Evolutionary conservation across 2,329 filamentous ascomycete genomes (phyloP).

Genomic region (Fusarium subglutinans): DNA sequence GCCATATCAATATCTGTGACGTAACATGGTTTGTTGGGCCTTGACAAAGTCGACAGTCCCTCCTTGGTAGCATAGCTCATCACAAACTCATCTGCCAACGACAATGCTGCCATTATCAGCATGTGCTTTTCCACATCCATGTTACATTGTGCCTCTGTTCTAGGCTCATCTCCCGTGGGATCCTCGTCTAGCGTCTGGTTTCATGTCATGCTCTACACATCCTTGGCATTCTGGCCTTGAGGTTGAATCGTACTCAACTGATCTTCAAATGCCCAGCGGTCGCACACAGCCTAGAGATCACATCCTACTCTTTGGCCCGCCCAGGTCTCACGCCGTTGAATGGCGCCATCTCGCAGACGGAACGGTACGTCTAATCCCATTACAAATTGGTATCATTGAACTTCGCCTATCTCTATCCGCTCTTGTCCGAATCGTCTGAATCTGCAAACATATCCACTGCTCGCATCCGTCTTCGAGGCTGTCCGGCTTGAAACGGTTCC

Average conservation of each 20-base stretch:
- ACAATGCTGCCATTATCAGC: constrained; percentile 1
- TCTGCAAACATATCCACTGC: constrained; percentile 91
- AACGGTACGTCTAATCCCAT: constrained; percentile 9
- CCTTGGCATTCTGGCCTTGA: constrained; percentile 1
- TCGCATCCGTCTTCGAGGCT: constrained; percentile 70
- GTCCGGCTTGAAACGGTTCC: constrained; percentile 31
- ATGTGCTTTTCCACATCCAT: constrained; percentile 6
- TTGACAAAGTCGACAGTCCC: not conserved
- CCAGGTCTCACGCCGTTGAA: constrained; percentile 10
- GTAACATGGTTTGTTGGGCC: not conserved
- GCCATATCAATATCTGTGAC: not conserved
- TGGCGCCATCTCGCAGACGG: constrained; percentile 18
- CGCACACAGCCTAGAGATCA: not conserved
- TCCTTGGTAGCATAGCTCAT: not conserved
- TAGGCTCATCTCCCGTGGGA: constrained; percentile 24
- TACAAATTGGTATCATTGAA: not conserved
- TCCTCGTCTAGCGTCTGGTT: constrained; percentile 21
- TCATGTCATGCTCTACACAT: constrained; percentile 4
- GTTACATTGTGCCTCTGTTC: constrained; percentile 20
- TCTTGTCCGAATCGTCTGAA: constrained; percentile 62
- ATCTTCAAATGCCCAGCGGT: constrained; percentile 3
- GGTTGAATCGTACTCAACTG: not conserved
- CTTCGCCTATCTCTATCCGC: constrained; percentile 14
- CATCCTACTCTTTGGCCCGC: not conserved
- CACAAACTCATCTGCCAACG: constrained; percentile 16